Percentiles rank a stretch among this genome's conserved stretches.
phyloP scores from a whole-genome alignment of 2,329 filamentous ascomycete genomes.

The Venturia aucupariae region DNA sequence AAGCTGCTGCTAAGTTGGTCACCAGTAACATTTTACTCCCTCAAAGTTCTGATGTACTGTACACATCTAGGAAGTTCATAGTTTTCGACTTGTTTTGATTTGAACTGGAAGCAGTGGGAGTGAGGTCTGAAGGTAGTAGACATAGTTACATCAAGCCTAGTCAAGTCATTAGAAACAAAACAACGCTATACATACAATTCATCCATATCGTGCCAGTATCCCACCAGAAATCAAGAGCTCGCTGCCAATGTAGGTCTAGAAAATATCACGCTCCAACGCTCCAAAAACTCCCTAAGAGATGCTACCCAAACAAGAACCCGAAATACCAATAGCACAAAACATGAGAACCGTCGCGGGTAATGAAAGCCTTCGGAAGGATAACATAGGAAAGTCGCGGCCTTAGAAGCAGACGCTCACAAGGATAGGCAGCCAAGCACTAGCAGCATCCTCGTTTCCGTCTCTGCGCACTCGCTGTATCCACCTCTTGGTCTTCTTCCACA shows the following conservation, averaged over 20 bases:
- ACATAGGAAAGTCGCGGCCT: neutral
- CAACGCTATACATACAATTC: neutral
- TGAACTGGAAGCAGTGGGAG: too few relatives aligned
- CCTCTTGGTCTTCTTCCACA: conserved; percentile 1
- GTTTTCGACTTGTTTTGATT: too few relatives aligned
- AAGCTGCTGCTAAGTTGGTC: too few relatives aligned
- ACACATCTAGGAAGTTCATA: too few relatives aligned
- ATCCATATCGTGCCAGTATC: neutral
- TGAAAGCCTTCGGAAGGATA: neutral
- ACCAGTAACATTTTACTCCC: too few relatives aligned
- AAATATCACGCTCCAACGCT: neutral
- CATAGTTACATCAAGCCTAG: too few relatives aligned
- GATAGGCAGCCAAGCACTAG: neutral
- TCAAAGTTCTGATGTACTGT: too few relatives aligned
- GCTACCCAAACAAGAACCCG: neutral
- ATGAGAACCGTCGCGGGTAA: neutral
- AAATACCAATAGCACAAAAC: neutral
- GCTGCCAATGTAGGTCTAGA: neutral
- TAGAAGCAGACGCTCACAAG: neutral
- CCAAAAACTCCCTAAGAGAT: neutral
- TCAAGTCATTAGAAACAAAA: neutral
- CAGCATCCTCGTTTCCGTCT: conserved; percentile 5
- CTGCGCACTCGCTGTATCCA: neutral
- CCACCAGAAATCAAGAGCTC: neutral
- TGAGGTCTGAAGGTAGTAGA: too few relatives aligned